Percentiles rank a stretch among this genome's conserved stretches.
phyloP scores from a whole-genome alignment of 371 early-diverging fungal genomes.

The Rhizopus delemar region DNA sequence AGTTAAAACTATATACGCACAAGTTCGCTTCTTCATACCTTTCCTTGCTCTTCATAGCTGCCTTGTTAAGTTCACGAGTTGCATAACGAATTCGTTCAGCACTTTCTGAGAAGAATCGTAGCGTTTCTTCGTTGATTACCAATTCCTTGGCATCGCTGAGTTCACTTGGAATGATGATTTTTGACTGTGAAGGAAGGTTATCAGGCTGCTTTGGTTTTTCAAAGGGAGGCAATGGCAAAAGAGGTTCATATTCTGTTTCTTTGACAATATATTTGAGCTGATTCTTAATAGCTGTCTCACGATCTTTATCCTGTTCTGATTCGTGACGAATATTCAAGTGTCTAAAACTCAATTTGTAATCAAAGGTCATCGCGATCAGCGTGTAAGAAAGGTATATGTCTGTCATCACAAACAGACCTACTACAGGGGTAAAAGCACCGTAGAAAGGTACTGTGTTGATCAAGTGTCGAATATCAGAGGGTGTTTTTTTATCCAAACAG shows the following conservation, averaged over 20 bases:
- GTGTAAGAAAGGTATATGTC: constrained; percentile 48
- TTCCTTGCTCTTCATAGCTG: constrained; percentile 16
- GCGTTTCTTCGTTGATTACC: constrained; percentile 43
- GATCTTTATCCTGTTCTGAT: constrained; percentile 1
- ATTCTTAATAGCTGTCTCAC: constrained; percentile 18
- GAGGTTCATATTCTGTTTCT: constrained; percentile 15
- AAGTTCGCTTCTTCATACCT: constrained; percentile 9
- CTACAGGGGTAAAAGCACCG: constrained; percentile 27
- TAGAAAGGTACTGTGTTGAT: constrained; percentile 27
- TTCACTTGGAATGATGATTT: constrained; percentile 35
- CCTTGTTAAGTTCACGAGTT: constrained; percentile 19
- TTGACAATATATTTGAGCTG: constrained; percentile 21
- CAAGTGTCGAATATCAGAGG: constrained; percentile 17
- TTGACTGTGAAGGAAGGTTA: constrained; percentile 28
- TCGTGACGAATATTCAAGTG: constrained; percentile 30
- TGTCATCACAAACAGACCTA: constrained; percentile 32
- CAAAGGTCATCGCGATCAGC: constrained; percentile 26
- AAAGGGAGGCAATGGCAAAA: constrained; percentile 34
- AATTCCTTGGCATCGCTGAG: constrained; percentile 39
- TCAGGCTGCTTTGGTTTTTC: constrained; percentile 26
- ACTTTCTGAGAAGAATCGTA: constrained; percentile 33
- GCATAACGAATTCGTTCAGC: constrained; percentile 34
- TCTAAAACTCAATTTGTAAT: constrained; percentile 24
- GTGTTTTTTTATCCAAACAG: constrained; percentile 25
- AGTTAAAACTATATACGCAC: background rate